Evolutionary conservation across 1,284 basidiomycete genomes (phyloP).

Genomic region (Peniophora sp.): DNA sequence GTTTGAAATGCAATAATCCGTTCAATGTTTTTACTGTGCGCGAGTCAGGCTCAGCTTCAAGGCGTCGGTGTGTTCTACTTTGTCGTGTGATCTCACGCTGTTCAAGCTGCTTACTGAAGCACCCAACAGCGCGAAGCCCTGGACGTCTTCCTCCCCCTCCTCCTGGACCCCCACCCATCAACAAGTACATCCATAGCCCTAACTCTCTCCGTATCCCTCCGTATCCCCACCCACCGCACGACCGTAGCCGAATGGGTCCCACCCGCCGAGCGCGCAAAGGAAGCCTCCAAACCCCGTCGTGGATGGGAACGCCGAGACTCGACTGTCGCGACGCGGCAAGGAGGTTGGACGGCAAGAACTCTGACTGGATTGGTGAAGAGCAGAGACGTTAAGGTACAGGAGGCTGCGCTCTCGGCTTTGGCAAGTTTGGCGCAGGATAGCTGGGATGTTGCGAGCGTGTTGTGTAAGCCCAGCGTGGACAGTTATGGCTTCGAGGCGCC

Average conservation of each 20-base stretch:
- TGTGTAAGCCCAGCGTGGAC: constrained; percentile 29
- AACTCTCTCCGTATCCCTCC: constrained; percentile 44
- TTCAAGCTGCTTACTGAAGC: not conserved
- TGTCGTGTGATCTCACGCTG: not conserved
- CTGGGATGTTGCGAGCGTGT: constrained; percentile 34
- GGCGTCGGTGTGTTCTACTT: constrained; percentile 2
- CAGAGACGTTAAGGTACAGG: constrained; percentile 51
- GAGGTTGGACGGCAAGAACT: constrained; percentile 51
- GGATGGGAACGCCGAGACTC: constrained; percentile 58
- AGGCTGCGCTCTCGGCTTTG: constrained; percentile 64
- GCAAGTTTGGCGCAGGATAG: constrained; percentile 67
- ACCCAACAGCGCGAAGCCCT: constrained; percentile 42
- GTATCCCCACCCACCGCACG: constrained; percentile 45
- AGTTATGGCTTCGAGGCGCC: constrained; percentile 25
- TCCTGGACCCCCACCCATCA: constrained; percentile 33
- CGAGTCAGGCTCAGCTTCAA: not conserved
- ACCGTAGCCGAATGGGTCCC: constrained; percentile 61
- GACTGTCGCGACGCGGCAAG: constrained; percentile 23
- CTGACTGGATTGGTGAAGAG: constrained; percentile 40
- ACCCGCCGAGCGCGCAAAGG: constrained; percentile 40
- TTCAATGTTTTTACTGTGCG: no score
- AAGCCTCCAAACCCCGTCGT: constrained; percentile 43
- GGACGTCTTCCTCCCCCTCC: constrained; percentile 59
- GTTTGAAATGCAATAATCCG: no score
- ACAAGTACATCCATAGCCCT: constrained; percentile 45